phyloP scores from a whole-genome alignment of 805 yeast species.

The Pichia kluyveri region DNA sequence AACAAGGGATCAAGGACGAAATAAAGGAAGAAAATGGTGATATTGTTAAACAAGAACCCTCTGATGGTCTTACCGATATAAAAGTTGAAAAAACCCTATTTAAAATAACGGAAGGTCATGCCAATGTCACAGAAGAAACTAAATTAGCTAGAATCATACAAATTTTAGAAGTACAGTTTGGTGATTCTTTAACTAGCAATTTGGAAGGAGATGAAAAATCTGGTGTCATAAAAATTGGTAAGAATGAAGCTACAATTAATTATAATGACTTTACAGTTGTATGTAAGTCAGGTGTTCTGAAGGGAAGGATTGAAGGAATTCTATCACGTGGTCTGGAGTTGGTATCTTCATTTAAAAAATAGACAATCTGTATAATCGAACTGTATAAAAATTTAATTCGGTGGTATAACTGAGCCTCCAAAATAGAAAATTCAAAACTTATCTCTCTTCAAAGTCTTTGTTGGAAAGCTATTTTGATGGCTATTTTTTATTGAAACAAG shows the following conservation, averaged over 20 bases:
- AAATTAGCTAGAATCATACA: conserved; percentile 48
- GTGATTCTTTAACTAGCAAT: conserved; percentile 50
- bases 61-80: not conserved
- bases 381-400: too few species aligned
- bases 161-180: conserved; percentile 78
- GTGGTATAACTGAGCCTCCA: too few species aligned
- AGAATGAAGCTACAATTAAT: conserved; percentile 60
- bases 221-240: conserved; percentile 64
- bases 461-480: too few species aligned
- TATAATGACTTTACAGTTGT: conserved; percentile 55
- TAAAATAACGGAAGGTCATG: conserved; percentile 3
- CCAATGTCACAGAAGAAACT: conserved; percentile 12
- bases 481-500: too few species aligned
- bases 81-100: not conserved
- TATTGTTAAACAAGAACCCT: not conserved
- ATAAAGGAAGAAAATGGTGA: not conserved
- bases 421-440: too few species aligned
- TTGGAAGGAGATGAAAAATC: conserved; percentile 29
- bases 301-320: conserved; percentile 76
- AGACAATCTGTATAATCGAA: too few species aligned
- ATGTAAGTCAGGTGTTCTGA: conserved; percentile 67
- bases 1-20: conserved; percentile 1
- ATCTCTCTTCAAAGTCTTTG: too few species aligned
- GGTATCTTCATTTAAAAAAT: conserved; percentile 67
- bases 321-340: conserved; percentile 68